Evolutionary conservation across 1,284 basidiomycete species (phyloP), one percentile per base, ranked within the genome.

Genomic region (Ceratobasidium sp.): DNA sequence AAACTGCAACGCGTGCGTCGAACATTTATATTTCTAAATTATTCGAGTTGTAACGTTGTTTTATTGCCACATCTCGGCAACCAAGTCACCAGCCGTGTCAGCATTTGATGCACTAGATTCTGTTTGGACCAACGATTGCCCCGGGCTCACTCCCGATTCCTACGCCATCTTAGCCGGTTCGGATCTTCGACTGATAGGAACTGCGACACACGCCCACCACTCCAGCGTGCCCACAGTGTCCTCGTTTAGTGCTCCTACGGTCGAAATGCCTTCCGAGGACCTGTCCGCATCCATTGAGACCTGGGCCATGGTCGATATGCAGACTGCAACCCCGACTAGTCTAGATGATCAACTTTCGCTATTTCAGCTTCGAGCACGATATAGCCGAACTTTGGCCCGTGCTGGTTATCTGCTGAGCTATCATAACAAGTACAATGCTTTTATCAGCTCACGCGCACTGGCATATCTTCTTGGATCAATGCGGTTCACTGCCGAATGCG

Each of bases 281-380:
- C 1, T 19, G 24, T 37, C 39, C 22, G 3, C 22, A 39, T 24
- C 31, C 24, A 53, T 19, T 22, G 22, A 27, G 22, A 24, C 8
- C 5, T 53, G 22, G 11, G 0, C 54, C 8, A 19, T 34, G 0
- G 37, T 58, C 22, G 31, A 58, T 1, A 31, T 31, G 29, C 16
- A 37, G 37, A 16, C 9, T 13, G 11, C 2, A 2, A 29, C 37
- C 16, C 11, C 37, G 14, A 24, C 11, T n/a, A 14, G 14, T n/a
- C 5, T 48, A 14, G 24, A 37, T 51, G 34, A 24, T 9, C 14
- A 1, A 9, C 9, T 49, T 2, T 51, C 65, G 0, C 8, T 68
- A 11, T 68, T 68, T 14, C 49, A 68, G 6, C 65, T 68, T 24
- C 49, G 51, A 22, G 65, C 65, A 5, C 65, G 65, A 0, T 68